Conservation (phyloP, 768 basidiomycete genomes). For the Agaricus subrufescens region DNA sequence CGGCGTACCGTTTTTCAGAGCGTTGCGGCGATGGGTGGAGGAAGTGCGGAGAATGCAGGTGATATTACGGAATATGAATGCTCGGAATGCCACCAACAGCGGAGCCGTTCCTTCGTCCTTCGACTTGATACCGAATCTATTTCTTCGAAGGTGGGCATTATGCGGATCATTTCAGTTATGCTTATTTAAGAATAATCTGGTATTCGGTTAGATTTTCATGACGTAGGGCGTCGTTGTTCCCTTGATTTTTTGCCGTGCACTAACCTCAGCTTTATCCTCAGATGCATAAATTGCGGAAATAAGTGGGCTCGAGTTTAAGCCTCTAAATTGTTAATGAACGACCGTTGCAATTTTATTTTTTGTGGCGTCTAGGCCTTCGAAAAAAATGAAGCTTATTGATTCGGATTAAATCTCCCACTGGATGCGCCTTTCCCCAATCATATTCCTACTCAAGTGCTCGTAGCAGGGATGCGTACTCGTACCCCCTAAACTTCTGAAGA, state of each 20-base stretch:
- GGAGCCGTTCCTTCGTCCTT: neutral
- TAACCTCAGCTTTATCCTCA: neutral
- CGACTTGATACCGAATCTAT: neutral
- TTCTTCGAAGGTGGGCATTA: neutral
- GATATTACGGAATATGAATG: neutral
- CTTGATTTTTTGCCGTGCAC: neutral
- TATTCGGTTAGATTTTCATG: neutral
- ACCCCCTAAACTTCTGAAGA: no score
- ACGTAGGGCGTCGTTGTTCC: neutral
- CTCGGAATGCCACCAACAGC: neutral
- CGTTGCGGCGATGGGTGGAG: neutral
- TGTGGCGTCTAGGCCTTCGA: neutral
- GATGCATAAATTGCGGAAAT: conserved; percentile 4
- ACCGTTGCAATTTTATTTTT: neutral
- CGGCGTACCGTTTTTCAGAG: neutral
- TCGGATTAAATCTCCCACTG: no score
- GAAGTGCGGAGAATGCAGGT: neutral
- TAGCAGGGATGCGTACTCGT: no score
- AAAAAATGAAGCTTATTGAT: no score
- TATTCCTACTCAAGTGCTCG: no score
- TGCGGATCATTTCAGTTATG: neutral
- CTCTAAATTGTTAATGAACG: neutral
- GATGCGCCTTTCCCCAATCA: no score
- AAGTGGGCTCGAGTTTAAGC: neutral
- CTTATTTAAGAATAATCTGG: neutral